Evolutionary conservation across 2,329 filamentous ascomycete species (phyloP), one percentile per base, ranked within the genome.

Genomic region (Colletotrichum destructivum): DNA sequence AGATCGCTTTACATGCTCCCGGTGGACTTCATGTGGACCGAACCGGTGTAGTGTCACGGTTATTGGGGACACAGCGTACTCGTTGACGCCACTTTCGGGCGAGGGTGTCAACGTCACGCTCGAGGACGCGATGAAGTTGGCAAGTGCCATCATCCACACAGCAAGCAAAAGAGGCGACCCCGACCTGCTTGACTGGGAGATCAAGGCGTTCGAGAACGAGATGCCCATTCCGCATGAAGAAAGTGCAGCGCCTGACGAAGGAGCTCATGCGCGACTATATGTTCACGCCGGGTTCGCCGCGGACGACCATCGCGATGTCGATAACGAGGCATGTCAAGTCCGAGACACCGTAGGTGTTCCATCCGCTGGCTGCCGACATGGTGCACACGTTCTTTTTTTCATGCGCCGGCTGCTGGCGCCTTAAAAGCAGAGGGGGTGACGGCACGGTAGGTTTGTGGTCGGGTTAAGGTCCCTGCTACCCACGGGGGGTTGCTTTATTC

Each of bases 81-180:
- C 90, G 26, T 89, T 90, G 87, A 85, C 86, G 0, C 87, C 87
- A 0, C 89, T 87, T 73, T 87, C 86, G 1, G 89, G 89, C 6
- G 88, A 89, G 69, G 89, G 89, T 2, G 88, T 90, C 35, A 91
- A 91, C 75, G 80, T 86, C 23, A 88, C 84, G 1, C 84, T 92
- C 77, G 82, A 85, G 57, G 89, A 91, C 76, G 85, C 88, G 9
- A 77, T 87, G 72, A 78, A 84, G 26, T 81, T 91, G 23, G 85
- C 84, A 0, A 76, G 80, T 40, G 81, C 82, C 8, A 85, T 89
- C 71, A 75, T 82, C 60, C 71, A 72, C 11, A 76, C 77, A 1
- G 71, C 74, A 2, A 62, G 78, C 23, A 73, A 76, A 13, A 75
- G 75, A 9, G 75, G 75, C 40, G 66, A 31, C 5, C 51, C 61